Conservation (phyloP, 495 filamentous ascomycete species). For the Hypoxylon lenormandii region DNA sequence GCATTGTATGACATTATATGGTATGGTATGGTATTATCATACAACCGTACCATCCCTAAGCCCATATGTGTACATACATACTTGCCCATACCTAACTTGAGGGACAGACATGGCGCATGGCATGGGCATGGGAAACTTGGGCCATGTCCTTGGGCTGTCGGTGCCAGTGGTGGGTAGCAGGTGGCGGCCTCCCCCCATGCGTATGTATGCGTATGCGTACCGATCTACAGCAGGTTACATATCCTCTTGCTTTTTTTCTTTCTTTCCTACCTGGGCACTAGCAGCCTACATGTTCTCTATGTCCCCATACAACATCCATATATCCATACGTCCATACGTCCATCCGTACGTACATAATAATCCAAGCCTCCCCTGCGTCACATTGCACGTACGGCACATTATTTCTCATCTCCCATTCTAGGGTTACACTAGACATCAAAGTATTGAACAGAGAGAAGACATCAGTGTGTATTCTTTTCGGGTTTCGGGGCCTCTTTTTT, state of each 20-base stretch:
- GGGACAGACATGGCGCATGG: neutral
- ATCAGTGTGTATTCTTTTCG: conserved; percentile 19
- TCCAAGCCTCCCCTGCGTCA: conserved; percentile 50
- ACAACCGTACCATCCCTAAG: no score
- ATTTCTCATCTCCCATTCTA: conserved; percentile 16
- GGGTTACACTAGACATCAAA: conserved; percentile 43
- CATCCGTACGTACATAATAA: conserved; percentile 39
- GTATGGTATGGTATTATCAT: no score
- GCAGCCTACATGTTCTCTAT: conserved; percentile 30
- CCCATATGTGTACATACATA: no score
- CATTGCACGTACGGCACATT: conserved; percentile 48
- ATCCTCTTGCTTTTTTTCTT: conserved; percentile 39
- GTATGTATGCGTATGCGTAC: conserved; percentile 27
- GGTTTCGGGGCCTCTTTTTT: conserved; percentile 8
- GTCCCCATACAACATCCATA: conserved; percentile 38
- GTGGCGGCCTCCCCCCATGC: conserved; percentile 40
- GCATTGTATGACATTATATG: no score
- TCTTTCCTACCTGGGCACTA: conserved; percentile 17
- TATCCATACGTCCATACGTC: conserved; percentile 15
- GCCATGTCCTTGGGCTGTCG: neutral
- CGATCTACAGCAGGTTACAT: conserved; percentile 46
- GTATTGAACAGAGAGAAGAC: conserved; percentile 21
- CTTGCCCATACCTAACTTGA: conserved; percentile 17
- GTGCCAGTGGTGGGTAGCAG: conserved; percentile 7
- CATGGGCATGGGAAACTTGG: neutral